Percentiles rank a stretch among this genome's conserved stretches.
phyloP scores from a whole-genome alignment of 495 filamentous ascomycete species.

The Geoglossum glabrum region DNA sequence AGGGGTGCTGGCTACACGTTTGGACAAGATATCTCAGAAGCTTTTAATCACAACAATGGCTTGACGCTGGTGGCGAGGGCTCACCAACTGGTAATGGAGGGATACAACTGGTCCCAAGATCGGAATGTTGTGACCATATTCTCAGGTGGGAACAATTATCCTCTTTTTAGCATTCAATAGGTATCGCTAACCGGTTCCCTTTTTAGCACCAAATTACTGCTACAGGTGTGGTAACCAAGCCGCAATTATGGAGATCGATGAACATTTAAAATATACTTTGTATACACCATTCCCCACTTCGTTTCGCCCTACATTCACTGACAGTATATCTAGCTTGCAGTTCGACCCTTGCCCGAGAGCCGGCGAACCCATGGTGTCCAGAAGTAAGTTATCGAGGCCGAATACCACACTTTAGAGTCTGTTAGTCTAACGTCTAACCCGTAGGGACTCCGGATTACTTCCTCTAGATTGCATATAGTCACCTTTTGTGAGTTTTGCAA shows the following conservation, averaged over 20 bases:
- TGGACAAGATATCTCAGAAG: constrained; percentile 97
- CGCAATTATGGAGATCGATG: constrained; percentile 99
- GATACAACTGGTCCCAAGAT: constrained; percentile 96
- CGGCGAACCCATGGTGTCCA: constrained; percentile 96
- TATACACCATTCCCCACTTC: constrained; percentile 29
- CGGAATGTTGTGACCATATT: constrained; percentile 97
- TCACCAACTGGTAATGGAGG: constrained; percentile 95
- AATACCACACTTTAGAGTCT: not conserved
- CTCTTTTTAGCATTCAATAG: not conserved
- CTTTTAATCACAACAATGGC: constrained; percentile 99
- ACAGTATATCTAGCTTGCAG: constrained; percentile 51
- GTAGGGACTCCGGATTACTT: constrained; percentile 88
- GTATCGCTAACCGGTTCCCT: constrained; percentile 9
- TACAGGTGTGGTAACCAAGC: constrained; percentile 98
- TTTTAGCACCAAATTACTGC: constrained; percentile 81
- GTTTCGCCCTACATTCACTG: constrained; percentile 7
- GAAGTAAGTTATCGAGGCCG: constrained; percentile 32
- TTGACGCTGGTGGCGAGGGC: constrained; percentile 86
- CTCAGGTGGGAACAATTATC: constrained; percentile 43
- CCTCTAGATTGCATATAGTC: constrained; percentile 31
- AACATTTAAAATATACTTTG: constrained; percentile 99
- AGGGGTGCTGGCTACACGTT: constrained; percentile 97
- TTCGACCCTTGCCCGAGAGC: constrained; percentile 96
- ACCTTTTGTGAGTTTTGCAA: not conserved
- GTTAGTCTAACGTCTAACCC: constrained; percentile 6